A percentile compares a stretch with the other conserved stretches of the same genome.
These are phyloP conservation scores for Dryas alaskensis DNA, from an alignment of 306 rosid species.

Conservation along the genomic window DNA sequence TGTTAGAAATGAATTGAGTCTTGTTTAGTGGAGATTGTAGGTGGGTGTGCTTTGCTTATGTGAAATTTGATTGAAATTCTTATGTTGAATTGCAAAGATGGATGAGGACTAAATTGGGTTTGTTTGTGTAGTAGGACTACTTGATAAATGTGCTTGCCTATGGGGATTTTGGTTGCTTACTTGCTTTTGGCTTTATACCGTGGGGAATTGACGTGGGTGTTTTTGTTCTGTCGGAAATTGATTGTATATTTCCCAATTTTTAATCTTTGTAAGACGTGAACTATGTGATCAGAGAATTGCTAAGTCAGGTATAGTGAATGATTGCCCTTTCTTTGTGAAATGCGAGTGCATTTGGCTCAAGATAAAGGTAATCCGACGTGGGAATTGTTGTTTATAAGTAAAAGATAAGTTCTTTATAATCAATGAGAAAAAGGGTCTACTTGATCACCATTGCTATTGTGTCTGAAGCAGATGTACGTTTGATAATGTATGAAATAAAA, in stretches of 20 bases:
- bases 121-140: too few species aligned
- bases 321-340: constrained; percentile 11
- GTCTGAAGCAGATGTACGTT: neutral
- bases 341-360: constrained; percentile 10
- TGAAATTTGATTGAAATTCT: neutral
- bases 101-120: too few species aligned
- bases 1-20: neutral
- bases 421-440: neutral
- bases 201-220: neutral
- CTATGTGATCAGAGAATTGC: neutral
- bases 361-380: constrained; percentile 1
- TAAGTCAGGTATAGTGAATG: constrained; percentile 1
- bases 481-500: neutral
- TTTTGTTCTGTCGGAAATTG: neutral
- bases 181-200: too few species aligned
- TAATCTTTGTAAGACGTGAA: neutral
- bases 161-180: too few species aligned
- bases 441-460: neutral
- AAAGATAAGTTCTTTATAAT: neutral
- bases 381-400: neutral
- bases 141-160: too few species aligned
- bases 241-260: neutral
- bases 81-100: neutral
- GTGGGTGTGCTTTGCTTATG: neutral
- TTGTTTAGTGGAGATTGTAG: neutral